A percentile compares a stretch with the other conserved stretches of the same genome.
phyloP scores from a whole-genome alignment of 768 basidiomycete species.

The Suillus subalutaceus region DNA sequence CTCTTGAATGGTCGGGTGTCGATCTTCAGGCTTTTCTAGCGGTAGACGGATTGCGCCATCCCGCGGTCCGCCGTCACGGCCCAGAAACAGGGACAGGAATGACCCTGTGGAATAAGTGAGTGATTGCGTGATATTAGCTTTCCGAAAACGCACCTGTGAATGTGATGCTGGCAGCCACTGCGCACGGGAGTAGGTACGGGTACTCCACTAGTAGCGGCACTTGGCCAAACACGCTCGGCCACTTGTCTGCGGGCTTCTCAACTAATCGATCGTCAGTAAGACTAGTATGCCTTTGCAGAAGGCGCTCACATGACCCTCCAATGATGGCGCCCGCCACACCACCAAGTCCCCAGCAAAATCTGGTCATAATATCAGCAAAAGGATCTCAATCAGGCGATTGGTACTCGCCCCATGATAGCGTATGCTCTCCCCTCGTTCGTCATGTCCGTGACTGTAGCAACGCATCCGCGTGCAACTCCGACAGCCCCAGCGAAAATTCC shows the following conservation, averaged over 20 bases:
- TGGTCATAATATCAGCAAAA: slow-evolving; percentile 29
- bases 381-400: neutral
- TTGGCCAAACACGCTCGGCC: slow-evolving; percentile 74
- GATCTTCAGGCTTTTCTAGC: slow-evolving; percentile 64
- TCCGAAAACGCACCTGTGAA: slow-evolving; percentile 53
- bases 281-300: neutral
- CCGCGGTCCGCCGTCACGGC: slow-evolving; percentile 87
- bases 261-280: slow-evolving; percentile 46
- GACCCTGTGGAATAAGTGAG: slow-evolving; percentile 56
- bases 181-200: slow-evolving; percentile 91
- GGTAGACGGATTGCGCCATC: slow-evolving; percentile 83
- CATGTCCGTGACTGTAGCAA: slow-evolving; percentile 85
- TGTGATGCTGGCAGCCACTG: slow-evolving; percentile 76
- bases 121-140: neutral
- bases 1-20: slow-evolving; percentile 62
- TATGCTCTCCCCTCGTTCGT: slow-evolving; percentile 96
- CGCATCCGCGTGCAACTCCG: slow-evolving; percentile 89
- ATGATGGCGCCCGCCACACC: slow-evolving; percentile 90
- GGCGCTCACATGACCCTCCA: slow-evolving; percentile 73
- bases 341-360: slow-evolving; percentile 96
- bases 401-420: slow-evolving; percentile 77
- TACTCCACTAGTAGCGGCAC: slow-evolving; percentile 71
- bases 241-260: slow-evolving; percentile 84
- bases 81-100: slow-evolving; percentile 85
- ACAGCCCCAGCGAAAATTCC: slow-evolving; percentile 94